Percentiles rank a stretch among this genome's conserved stretches.
Conservation (phyloP, 2,329 filamentous ascomycete genomes). For the Bipolaris victoriae region DNA sequence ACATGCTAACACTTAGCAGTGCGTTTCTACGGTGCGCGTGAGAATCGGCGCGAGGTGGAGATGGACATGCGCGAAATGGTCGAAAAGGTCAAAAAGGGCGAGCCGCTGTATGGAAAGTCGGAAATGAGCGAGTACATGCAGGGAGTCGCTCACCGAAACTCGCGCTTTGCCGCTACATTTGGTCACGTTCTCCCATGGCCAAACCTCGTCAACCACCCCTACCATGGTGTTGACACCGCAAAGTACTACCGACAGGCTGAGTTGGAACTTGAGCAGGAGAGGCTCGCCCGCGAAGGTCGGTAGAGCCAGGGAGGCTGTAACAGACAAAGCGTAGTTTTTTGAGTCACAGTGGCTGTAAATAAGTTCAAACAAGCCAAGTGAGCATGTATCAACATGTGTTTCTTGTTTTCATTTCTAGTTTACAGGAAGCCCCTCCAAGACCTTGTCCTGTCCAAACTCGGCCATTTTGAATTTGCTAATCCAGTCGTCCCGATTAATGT, state of each 20-base stretch:
- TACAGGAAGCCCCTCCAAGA: slow-evolving; percentile 13
- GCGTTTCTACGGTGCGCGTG: slow-evolving; percentile 92
- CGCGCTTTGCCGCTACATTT: slow-evolving; percentile 85
- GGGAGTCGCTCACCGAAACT: slow-evolving; percentile 90
- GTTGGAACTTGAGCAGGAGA: slow-evolving; percentile 85
- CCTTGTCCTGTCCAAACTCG: slow-evolving; percentile 18
- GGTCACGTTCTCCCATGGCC: slow-evolving; percentile 90
- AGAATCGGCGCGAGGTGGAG: slow-evolving; percentile 89
- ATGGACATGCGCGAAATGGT: slow-evolving; percentile 99
- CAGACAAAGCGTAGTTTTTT: slow-evolving; percentile 18
- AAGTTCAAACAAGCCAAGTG: slow-evolving; percentile 24
- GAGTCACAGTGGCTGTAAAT: slow-evolving; percentile 35
- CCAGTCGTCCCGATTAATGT: slow-evolving; percentile 53
- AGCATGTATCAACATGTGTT: slow-evolving; percentile 40
- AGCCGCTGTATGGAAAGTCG: slow-evolving; percentile 86
- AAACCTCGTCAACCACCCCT: slow-evolving; percentile 91
- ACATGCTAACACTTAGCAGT: slow-evolving; percentile 59
- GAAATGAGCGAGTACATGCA: slow-evolving; percentile 86
- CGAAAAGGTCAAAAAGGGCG: slow-evolving; percentile 87
- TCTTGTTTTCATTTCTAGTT: slow-evolving; percentile 14
- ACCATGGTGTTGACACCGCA: slow-evolving; percentile 93
- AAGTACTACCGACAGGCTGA: slow-evolving; percentile 98
- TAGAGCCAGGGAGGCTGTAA: slow-evolving; percentile 18
- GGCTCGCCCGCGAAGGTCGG: slow-evolving; percentile 9
- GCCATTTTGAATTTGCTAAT: slow-evolving; percentile 35